Evolutionary conservation across 768 basidiomycete species (phyloP), one percentile per base, ranked within the genome.

Genomic region (Multifurca ochricompacta): DNA sequence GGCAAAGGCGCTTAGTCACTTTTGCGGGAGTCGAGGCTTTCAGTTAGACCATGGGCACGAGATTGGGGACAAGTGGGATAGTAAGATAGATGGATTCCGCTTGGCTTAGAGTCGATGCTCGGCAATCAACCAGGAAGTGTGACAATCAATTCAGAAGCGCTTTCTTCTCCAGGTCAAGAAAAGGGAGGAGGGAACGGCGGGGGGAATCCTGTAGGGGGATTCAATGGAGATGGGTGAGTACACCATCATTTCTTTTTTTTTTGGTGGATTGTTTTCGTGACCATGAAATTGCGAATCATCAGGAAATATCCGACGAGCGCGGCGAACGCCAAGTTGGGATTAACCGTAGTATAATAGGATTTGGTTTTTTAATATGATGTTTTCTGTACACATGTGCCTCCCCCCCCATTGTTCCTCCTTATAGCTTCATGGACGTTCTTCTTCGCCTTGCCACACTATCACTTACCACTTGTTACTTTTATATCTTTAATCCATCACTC

Each of bases 1-100:
- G 10, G 72, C 72, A 4, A 80, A 81, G 57, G 81, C 83, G 53
- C 71, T 88, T 1, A 81, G 85, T 21, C 75, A 80, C 19, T 89
- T 81, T 69, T 87, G 23, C 81, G 86, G 25, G 81, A 86, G 58
- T 74, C 34, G 63, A 74, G 40, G 77, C 79, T 2, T 84, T 82
- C 59, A 73, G 47, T 69, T 85, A 63, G 86, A 87, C 59, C 64
- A 75, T 49, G 85, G 67, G 19, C 57, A 69, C 9, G 69, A 71
- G 4, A 46, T 68, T 19, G 71, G 72, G 25, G 58, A 62, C 39
- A 73, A 77, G 56, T 59, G 60, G 23, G 63, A 73, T 14, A 35
- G 43, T 9, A 47, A 47, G 31, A 57, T 81, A 27, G 54, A 62
- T 3, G 59, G 44, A 2, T 69, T 75, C 34, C 65, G 80, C 30